A percentile compares a stretch with the other conserved stretches of the same genome.
Evolutionary conservation across 1,284 basidiomycete species (phyloP).

Genomic region (Ganoderma boninense): DNA sequence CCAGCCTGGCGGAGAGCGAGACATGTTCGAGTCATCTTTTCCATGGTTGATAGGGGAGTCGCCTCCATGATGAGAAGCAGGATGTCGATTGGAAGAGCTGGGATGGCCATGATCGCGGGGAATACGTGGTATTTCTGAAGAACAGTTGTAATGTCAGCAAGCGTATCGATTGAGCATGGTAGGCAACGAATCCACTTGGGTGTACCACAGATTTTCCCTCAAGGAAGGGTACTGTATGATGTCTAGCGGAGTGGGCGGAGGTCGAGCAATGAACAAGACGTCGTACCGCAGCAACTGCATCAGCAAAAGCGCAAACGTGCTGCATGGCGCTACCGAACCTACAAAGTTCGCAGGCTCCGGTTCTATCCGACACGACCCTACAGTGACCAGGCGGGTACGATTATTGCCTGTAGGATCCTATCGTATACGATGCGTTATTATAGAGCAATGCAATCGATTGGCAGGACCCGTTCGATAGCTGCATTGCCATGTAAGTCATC

Average conservation of each 20-base stretch:
- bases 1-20: slow-evolving; percentile 17
- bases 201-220: too few species aligned
- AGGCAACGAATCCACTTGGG: too few species aligned
- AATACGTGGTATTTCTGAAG: background rate
- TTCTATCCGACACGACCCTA: too few species aligned
- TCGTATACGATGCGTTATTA: too few species aligned
- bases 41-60: background rate
- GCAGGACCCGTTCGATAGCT: too few species aligned
- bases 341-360: too few species aligned
- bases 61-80: slow-evolving; percentile 19
- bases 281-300: background rate
- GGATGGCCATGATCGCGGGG: background rate
- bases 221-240: background rate
- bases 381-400: too few species aligned
- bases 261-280: background rate
- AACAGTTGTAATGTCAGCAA: background rate
- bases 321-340: too few species aligned
- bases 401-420: too few species aligned
- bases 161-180: background rate
- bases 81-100: slow-evolving; percentile 20
- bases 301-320: too few species aligned
- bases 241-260: background rate
- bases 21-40: slow-evolving; percentile 23
- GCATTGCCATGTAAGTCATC: too few species aligned
- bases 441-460: too few species aligned